Percentiles rank a stretch among this genome's conserved stretches.
Conservation (phyloP, 1,139 yeast genomes). For the Taiozyma onychis region DNA sequence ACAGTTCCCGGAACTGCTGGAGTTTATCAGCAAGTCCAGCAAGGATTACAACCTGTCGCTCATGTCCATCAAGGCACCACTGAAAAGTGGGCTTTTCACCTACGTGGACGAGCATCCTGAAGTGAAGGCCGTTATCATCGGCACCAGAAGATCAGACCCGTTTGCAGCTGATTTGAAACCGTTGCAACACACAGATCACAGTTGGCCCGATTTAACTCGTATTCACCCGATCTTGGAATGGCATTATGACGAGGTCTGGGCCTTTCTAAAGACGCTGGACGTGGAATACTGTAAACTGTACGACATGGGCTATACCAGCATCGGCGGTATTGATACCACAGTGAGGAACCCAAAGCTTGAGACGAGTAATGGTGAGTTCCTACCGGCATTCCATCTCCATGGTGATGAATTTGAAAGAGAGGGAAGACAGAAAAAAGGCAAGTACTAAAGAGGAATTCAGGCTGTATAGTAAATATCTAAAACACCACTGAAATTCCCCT, state of each 20-base stretch:
- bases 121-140: constrained; percentile 66
- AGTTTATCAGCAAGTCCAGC: constrained; percentile 41
- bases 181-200: constrained; percentile 68
- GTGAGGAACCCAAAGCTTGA: constrained; percentile 56
- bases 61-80: constrained; percentile 41
- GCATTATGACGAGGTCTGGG: constrained; percentile 78
- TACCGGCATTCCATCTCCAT: constrained; percentile 60
- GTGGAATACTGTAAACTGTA: constrained; percentile 64
- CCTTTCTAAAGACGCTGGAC: constrained; percentile 42
- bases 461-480: too few species aligned
- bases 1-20: constrained; percentile 50
- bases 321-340: constrained; percentile 72
- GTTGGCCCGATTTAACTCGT: constrained; percentile 82
- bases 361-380: constrained; percentile 30
- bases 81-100: constrained; percentile 60
- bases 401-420: constrained; percentile 57
- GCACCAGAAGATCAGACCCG: constrained; percentile 79
- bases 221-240: constrained; percentile 81
- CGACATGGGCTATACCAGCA: constrained; percentile 74
- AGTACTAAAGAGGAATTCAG: too few species aligned
- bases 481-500: too few species aligned
- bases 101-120: constrained; percentile 45
- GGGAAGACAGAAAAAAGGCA: constrained; percentile 30
- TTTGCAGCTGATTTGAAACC: constrained; percentile 49
- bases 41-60: constrained; percentile 41